Conservation (phyloP, 1,284 basidiomycete species). For the Heterobasidion occidentale region DNA sequence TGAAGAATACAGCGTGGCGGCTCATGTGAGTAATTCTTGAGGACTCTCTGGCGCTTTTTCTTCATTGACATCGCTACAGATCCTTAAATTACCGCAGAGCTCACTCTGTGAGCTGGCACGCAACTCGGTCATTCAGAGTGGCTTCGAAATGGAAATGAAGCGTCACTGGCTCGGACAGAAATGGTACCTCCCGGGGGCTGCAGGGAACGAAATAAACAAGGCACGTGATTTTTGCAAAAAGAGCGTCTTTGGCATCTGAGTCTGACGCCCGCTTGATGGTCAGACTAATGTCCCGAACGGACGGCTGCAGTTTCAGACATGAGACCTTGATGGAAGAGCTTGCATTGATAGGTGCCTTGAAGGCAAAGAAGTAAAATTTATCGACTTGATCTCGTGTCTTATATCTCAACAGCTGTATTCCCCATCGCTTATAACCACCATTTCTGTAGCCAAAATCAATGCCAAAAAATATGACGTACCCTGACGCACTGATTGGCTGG, state of each 20-base stretch:
- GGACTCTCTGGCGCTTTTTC: not conserved
- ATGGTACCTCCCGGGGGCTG: conserved; percentile 85
- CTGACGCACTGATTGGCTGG: too few species aligned
- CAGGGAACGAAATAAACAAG: conserved; percentile 90
- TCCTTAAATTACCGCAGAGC: conserved; percentile 86
- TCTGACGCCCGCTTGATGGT: not conserved
- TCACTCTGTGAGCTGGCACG: conserved; percentile 87
- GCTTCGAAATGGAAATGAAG: conserved; percentile 99
- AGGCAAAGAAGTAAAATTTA: not conserved
- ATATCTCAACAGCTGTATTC: too few species aligned
- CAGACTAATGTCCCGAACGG: conserved; percentile 96
- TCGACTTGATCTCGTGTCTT: too few species aligned
- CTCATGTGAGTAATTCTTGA: conserved; percentile 57
- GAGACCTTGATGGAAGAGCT: conserved; percentile 86
- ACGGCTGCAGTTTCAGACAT: conserved; percentile 82
- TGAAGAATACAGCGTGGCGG: conserved; percentile 98
- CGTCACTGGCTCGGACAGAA: conserved; percentile 91
- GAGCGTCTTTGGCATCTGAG: not conserved
- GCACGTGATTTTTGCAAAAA: conserved; percentile 27
- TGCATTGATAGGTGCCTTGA: conserved; percentile 42
- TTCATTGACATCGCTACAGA: conserved; percentile 37
- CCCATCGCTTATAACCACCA: too few species aligned
- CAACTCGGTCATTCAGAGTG: conserved; percentile 94
- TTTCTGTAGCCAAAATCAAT: too few species aligned
- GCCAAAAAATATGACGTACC: too few species aligned